Conservation (phyloP, 768 basidiomycete genomes). For the Tylopilus plumbeoviolaceoides region DNA sequence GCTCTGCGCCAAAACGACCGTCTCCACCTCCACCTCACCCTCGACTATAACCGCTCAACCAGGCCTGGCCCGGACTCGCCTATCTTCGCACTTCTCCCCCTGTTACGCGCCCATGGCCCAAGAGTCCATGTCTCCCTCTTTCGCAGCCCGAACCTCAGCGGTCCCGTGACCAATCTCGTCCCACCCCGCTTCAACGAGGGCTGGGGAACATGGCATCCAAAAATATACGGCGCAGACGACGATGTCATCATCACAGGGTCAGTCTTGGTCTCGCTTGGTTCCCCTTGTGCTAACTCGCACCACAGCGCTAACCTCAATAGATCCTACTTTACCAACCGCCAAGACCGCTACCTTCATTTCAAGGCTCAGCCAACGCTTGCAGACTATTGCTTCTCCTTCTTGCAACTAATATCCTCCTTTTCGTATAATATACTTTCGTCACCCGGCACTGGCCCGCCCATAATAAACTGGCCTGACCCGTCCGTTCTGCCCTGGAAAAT, state of each 20-base stretch:
- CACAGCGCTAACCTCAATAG: conserved; percentile 86
- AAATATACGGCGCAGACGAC: conserved; percentile 91
- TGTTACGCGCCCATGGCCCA: conserved; percentile 66
- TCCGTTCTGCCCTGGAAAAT: conserved; percentile 67
- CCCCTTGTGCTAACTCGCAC: conserved; percentile 1
- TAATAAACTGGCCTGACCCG: conserved; percentile 64
- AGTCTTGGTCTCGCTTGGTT: conserved; percentile 21
- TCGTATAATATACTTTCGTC: conserved; percentile 50
- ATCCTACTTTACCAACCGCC: conserved; percentile 92
- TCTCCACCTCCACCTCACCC: conserved; percentile 65
- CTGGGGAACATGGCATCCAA: conserved; percentile 98
- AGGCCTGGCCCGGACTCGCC: conserved; percentile 71
- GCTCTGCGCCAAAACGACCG: conserved; percentile 56
- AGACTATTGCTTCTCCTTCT: conserved; percentile 80
- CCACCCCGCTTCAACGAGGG: conserved; percentile 96
- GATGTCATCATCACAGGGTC: conserved; percentile 92
- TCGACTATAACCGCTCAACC: conserved; percentile 80
- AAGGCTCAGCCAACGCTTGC: conserved; percentile 55
- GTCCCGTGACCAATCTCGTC: conserved; percentile 68
- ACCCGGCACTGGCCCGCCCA: conserved; percentile 43
- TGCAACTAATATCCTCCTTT: conserved; percentile 62
- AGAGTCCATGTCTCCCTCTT: conserved; percentile 80
- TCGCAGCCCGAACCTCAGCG: conserved; percentile 79
- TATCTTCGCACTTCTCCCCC: conserved; percentile 62
- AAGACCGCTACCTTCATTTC: conserved; percentile 91